These are phyloP conservation scores for Cenchrus purpureus DNA, from an alignment of 176 grass and related monocot species.

Conservation along the genomic window DNA sequence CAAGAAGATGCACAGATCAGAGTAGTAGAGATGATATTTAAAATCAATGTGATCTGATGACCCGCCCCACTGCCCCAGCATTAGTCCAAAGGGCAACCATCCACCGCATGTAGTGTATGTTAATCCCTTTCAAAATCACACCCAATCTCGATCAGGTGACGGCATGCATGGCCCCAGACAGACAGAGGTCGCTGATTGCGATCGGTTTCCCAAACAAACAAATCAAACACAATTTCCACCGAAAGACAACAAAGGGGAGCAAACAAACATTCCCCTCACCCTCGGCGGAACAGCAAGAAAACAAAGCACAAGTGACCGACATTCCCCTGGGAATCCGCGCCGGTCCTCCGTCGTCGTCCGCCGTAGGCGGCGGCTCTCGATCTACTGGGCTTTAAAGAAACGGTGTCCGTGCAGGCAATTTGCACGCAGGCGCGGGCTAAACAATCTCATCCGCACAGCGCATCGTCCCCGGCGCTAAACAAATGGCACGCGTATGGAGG, in stretches of 20 bases:
- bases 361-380: too few relatives aligned
- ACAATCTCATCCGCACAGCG: constrained; percentile 42
- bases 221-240: constrained; percentile 18
- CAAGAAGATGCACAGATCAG: not conserved
- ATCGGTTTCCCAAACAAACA: constrained; percentile 38
- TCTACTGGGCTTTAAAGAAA: constrained; percentile 7
- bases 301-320: constrained; percentile 66
- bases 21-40: not conserved
- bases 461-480: constrained; percentile 27
- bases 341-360: not conserved
- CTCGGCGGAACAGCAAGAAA: constrained; percentile 51
- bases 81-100: not conserved
- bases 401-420: constrained; percentile 32
- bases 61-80: not conserved
- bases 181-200: constrained; percentile 36
- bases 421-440: constrained; percentile 21
- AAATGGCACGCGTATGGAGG: constrained; percentile 51
- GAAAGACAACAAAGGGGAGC: constrained; percentile 41
- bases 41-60: not conserved
- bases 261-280: constrained; percentile 48
- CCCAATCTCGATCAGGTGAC: constrained; percentile 43
- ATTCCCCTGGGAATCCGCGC: constrained; percentile 53
- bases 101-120: not conserved
- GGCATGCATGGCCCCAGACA: constrained; percentile 11
- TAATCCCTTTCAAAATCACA: constrained; percentile 32